Evolutionary conservation across 179 eudicot species (phyloP), one percentile per base, ranked within the genome.

Genomic region (Sideroxylon spinosum): DNA sequence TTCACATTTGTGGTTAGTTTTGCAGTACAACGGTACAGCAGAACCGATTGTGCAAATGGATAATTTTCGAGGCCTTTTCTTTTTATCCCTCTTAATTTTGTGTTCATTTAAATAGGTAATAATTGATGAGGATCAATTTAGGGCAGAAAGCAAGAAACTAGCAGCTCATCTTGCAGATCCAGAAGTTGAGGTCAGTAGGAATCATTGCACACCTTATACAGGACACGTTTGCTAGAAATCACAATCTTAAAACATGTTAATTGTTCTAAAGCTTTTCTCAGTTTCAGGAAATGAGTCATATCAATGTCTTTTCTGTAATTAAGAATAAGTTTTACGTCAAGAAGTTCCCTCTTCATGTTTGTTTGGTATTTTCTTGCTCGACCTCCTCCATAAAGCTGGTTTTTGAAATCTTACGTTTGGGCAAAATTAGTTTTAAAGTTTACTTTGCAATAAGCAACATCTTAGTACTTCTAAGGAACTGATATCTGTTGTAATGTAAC

Each of bases 101-200:
- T 16, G 9, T 80, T 37, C 64, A 17, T 76, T 66, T 71, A 44
- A 19, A 68, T 75, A 95, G 98, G 92, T 95, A 25, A 77, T 71
- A 57, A 95, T 89, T 83, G 91, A 90, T 67, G 98, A 93, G 82
- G 91, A 88, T 65, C 91, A 90, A 80, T 95, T 89, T 78, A 85
- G 82, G 79, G 84, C 82, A 79, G 98, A 93, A 81, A 91, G 90
- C 83, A 93, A 86, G 85, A 91, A 93, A 83, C 86, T 95, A 76
- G 91, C 87, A 78, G 97, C 98, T 86, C 95, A 89, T 85, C 92
- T 95, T 76, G 93, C 98, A 75, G 97, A 95, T 88, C 98, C 98
- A 64, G 97, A 95, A 87, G 91, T 95, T 66, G 98, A 95, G 97
- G 98, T 95, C 17, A 77, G 88, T 69, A 76, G 55, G 20, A 26